Percentiles rank a stretch among this genome's conserved stretches.
These are phyloP conservation scores for Brassica juncea DNA, from an alignment of 345 rosid species.

Conservation along the genomic window DNA sequence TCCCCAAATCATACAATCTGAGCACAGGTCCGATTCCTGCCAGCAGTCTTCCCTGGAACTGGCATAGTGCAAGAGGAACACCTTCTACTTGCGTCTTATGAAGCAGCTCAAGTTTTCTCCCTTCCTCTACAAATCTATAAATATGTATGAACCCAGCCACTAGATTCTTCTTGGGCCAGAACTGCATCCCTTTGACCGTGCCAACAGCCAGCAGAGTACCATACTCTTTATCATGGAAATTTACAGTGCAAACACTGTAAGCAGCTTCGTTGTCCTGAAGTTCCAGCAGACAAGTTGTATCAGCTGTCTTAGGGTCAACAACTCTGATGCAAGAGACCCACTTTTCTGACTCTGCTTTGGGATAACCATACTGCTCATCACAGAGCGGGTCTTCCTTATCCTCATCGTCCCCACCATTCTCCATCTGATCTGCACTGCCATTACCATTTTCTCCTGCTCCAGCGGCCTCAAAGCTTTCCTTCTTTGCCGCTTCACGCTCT, in stretches of 20 bases:
- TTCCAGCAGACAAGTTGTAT: slow-evolving; percentile 87
- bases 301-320: slow-evolving; percentile 78
- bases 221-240: slow-evolving; percentile 93
- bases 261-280: slow-evolving; percentile 99
- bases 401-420: slow-evolving; percentile 56
- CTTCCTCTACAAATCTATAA: slow-evolving; percentile 90
- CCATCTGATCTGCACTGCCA: slow-evolving; percentile 55
- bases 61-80: slow-evolving; percentile 83
- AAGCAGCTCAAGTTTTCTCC: slow-evolving; percentile 79
- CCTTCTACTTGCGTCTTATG: slow-evolving; percentile 98
- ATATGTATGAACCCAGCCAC: slow-evolving; percentile 84
- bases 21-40: slow-evolving; percentile 91
- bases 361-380: slow-evolving; percentile 98
- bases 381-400: slow-evolving; percentile 82
- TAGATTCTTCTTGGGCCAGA: slow-evolving; percentile 74
- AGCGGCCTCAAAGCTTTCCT: slow-evolving; percentile 83
- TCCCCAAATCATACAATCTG: slow-evolving; percentile 90
- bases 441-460: slow-evolving; percentile 82
- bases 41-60: slow-evolving; percentile 93
- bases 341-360: slow-evolving; percentile 86
- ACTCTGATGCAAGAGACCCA: slow-evolving; percentile 99
- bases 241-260: slow-evolving; percentile 84
- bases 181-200: slow-evolving; percentile 87
- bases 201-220: slow-evolving; percentile 96
- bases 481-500: slow-evolving; percentile 94